Evolutionary conservation across 371 early-diverging fungal genomes (phyloP).

Genomic region (Mucor saturninus): DNA sequence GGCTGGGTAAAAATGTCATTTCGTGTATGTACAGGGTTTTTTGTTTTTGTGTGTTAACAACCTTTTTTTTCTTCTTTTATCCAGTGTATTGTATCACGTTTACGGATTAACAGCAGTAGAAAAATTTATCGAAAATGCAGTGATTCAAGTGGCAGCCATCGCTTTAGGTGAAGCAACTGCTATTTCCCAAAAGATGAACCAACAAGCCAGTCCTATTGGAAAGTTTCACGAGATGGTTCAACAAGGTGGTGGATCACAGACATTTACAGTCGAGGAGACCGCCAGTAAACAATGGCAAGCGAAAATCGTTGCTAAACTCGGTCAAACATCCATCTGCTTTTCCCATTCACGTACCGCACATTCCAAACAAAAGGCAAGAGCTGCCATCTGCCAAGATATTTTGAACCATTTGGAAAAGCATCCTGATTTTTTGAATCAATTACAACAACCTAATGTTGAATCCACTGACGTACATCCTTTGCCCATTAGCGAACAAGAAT

Average conservation of each 20-base stretch:
- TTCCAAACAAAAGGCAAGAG: slow-evolving; percentile 18
- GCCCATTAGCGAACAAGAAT: slow-evolving; percentile 10
- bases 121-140: slow-evolving; percentile 9
- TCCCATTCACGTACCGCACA: slow-evolving; percentile 6
- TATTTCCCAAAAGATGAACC: not conserved
- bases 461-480: slow-evolving; percentile 3
- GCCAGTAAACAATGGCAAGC: slow-evolving; percentile 1
- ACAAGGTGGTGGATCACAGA: not conserved
- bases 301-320: not conserved
- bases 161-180: not conserved
- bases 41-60: no score
- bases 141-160: not conserved
- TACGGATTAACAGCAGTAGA: not conserved
- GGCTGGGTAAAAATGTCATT: not conserved
- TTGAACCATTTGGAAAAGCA: slow-evolving; percentile 7
- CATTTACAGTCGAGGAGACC: not conserved
- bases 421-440: slow-evolving; percentile 2
- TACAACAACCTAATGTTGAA: not conserved
- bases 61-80: no score
- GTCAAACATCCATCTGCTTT: not conserved
- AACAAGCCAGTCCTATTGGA: not conserved
- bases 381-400: slow-evolving; percentile 14
- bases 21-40: not conserved
- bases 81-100: slow-evolving; percentile 2
- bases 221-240: not conserved